Evolutionary conservation across 176 grass and related monocot genomes (phyloP), one percentile per base, ranked within the genome.

Genomic region (Avena atlantica): DNA sequence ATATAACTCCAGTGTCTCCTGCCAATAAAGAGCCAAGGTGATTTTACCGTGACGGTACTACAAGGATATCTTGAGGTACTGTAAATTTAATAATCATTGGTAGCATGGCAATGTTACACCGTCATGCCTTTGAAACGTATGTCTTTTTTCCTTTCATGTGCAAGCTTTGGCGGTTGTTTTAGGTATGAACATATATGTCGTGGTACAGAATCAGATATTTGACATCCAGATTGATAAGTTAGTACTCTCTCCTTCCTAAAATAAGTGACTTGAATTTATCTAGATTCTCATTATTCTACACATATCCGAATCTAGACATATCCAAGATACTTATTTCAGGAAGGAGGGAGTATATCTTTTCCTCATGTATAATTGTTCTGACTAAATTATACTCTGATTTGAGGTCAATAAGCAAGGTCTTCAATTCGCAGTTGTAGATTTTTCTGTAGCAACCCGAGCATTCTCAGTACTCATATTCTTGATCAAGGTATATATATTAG

Each of bases 211-310:
- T 83, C 95, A 93, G 58, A 78, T 95, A 55, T 97, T 84, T 81
- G 95, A 97, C 62, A 87, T 97, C 74, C 85, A 91, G 73, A 97
- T 97, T 49, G 95, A 97, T 48, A 93, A 97, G 95, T 93, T 91
- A 58, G 31, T 60, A 1, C 37, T 40, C 37, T 0, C 37, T 40
- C 37, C 37, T 0, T 40, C 37, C 4, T 40, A 0, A 40, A 40
- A 40, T 6, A 40, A 40, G 37, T 40, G 6, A 40, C 6, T 6
- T 40, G 37, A 40, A 6, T 40, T 40, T 40, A 40, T 40, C 6
- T 6, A 40, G 37, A 40, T 40, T 40, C 37, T 6, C 37, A 6
- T 40, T 40, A 40, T 40, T 40, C 37, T 40, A 40, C 37, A 40
- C 37, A 40, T 6, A 40, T 40, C 37, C 37, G 6, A 40, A 40